phyloP scores from a whole-genome alignment of 805 yeast genomes.

The Kuraishia borneana region DNA sequence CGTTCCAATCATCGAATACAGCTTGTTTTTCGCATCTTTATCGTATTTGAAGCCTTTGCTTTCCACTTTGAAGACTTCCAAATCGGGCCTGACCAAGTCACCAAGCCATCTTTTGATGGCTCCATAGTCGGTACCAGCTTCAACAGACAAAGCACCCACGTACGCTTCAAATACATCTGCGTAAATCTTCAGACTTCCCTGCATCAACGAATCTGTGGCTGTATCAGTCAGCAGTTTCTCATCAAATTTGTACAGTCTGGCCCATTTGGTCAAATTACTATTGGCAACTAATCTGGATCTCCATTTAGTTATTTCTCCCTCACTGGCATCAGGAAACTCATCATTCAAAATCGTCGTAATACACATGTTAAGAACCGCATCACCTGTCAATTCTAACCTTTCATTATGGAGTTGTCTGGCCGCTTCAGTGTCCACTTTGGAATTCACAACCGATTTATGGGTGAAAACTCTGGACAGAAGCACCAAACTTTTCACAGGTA shows the following conservation, averaged over 20 bases:
- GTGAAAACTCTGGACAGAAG: conserved; percentile 65
- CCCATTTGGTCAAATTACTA: conserved; percentile 57
- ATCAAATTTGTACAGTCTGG: conserved; percentile 57
- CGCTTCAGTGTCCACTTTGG: conserved; percentile 46
- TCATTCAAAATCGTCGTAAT: conserved; percentile 59
- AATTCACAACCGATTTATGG: conserved; percentile 65
- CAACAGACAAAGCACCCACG: conserved; percentile 71
- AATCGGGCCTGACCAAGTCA: conserved; percentile 36
- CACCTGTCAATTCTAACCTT: conserved; percentile 84
- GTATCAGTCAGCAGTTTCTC: conserved; percentile 39
- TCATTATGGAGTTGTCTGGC: conserved; percentile 64
- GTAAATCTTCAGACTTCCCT: conserved; percentile 55
- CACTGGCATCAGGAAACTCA: conserved; percentile 57
- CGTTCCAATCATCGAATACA: conserved; percentile 72
- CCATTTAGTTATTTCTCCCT: conserved; percentile 68
- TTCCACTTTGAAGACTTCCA: conserved; percentile 15
- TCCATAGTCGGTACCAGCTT: conserved; percentile 34
- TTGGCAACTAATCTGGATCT: conserved; percentile 69
- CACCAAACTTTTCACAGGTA: conserved; percentile 47
- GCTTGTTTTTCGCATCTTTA: conserved; percentile 62
- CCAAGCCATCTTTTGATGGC: conserved; percentile 48
- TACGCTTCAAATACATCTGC: conserved; percentile 95
- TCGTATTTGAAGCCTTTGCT: conserved; percentile 24
- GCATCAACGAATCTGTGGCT: conserved; percentile 29
- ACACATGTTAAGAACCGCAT: conserved; percentile 66